Base-by-base conservation (phyloP, 2,329 filamentous ascomycete genomes). In the Orbilia quercus region DNA sequence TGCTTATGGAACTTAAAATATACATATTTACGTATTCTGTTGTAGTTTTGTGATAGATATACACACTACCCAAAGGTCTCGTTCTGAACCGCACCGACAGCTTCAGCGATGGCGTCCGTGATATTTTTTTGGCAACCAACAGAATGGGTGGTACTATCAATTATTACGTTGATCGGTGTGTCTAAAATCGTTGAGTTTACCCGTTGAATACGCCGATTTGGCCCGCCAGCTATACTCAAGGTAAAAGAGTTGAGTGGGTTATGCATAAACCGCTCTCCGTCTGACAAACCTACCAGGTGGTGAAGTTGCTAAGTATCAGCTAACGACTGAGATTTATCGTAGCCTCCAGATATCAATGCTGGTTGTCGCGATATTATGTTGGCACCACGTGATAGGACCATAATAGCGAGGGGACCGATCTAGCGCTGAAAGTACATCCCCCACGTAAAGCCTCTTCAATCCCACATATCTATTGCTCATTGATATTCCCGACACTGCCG, bases 11-110 rank as follows among this genome's bases (percentile, higher is more conserved):
- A 23, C 45, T 48, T 23, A 48, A 11, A 23, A 22, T 48, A 12
- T 48, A 9, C 22, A 48, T 22, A 23, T 48, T 48, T 48, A 9
- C 18, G 18, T 48, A 48, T 22, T 9, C 45, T 9, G 11, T 22
- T 7, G 45, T 9, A n/a, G 7, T 48, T 25, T 7, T 4, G 45
- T 48, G 7, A n/a, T 48, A 48, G n/a, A 48, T 9, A 48, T 48
- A n/a, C n/a, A n/a, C n/a, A 48, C 7, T 48, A 48, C n/a, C 45
- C 45, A n/a, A 48, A 3, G 7, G 45, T 48, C 18, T 48, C 11
- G 20, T 48, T 48, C 45, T 20, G 23, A 18, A 23, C 16, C 6
- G 45, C 45, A 9, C 45, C 45, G 22, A 48, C 45, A 18, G 18
- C 22, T 7, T 20, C 6, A n/a, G 45, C 45, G 6, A 48, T 23